Conservation (phyloP, 768 basidiomycete species). For the Suillus spraguei region DNA sequence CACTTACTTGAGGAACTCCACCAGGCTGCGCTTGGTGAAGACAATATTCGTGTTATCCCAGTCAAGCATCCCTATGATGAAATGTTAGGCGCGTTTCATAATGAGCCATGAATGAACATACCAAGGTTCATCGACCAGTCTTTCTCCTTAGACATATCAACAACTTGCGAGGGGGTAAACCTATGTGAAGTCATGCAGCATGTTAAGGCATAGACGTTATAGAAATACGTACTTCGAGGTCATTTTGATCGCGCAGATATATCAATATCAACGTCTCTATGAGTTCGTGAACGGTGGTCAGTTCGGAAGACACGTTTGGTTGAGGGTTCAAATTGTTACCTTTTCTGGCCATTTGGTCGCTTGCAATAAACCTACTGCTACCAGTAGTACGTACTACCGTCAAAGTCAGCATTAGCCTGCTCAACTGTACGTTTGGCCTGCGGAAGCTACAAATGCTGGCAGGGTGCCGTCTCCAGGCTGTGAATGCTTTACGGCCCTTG, state of each 20-base stretch:
- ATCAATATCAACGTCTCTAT: not conserved
- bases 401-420: not conserved
- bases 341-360: conserved; percentile 1
- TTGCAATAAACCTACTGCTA: not conserved
- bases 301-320: not conserved
- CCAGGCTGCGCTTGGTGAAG: conserved; percentile 75
- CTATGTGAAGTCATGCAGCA: conserved; percentile 33
- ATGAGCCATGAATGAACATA: conserved; percentile 29
- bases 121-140: conserved; percentile 75
- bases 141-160: conserved; percentile 69
- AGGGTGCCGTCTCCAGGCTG: not conserved
- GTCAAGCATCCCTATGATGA: conserved; percentile 66
- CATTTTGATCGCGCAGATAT: not conserved
- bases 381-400: not conserved
- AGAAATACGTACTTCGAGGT: conserved; percentile 2
- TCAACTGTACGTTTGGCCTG: not conserved
- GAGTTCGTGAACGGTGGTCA: not conserved
- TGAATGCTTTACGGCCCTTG: conserved; percentile 1
- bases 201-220: not conserved
- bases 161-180: conserved; percentile 54
- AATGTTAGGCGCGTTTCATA: not conserved
- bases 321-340: not conserved
- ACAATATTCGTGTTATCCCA: conserved; percentile 79
- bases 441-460: not conserved
- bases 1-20: conserved; percentile 76